Conservation (phyloP, 2,329 filamentous ascomycete genomes). For the Chalaropsis thielavioides region DNA sequence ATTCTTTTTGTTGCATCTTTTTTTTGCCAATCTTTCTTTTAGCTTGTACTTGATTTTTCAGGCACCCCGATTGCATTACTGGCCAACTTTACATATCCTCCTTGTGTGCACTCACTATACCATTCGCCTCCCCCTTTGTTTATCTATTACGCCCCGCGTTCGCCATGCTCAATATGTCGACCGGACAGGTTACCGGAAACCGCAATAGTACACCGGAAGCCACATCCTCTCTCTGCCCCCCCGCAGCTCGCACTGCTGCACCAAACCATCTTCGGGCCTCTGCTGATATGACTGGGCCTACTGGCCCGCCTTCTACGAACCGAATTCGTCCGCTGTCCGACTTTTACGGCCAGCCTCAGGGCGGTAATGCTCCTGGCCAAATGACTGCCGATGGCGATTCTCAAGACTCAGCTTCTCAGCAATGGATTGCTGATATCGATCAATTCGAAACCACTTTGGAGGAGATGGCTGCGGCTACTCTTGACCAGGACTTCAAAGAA, state of each 20-base stretch:
- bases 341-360: slow-evolving; percentile 66
- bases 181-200: slow-evolving; percentile 59
- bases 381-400: slow-evolving; percentile 62
- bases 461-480: slow-evolving; percentile 96
- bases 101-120: background rate
- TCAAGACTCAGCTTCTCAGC: slow-evolving; percentile 85
- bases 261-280: slow-evolving; percentile 83
- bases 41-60: background rate
- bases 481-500: slow-evolving; percentile 99
- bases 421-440: slow-evolving; percentile 98
- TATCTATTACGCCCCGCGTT: background rate
- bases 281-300: slow-evolving; percentile 82
- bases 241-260: slow-evolving; percentile 61
- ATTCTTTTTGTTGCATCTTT: slow-evolving; percentile 17
- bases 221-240: slow-evolving; percentile 69
- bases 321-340: slow-evolving; percentile 91
- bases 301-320: slow-evolving; percentile 49
- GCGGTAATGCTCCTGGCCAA: slow-evolving; percentile 39
- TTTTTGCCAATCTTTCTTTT: slow-evolving; percentile 11
- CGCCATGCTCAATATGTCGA: slow-evolving; percentile 48
- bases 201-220: slow-evolving; percentile 96
- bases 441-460: slow-evolving; percentile 98
- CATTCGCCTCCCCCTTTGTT: background rate
- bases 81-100: background rate
- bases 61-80: background rate